Percentiles rank a stretch among this genome's conserved stretches.
phyloP scores from a whole-genome alignment of 2,329 filamentous ascomycete genomes.

The Pseudopyrenochaeta lycopersici region DNA sequence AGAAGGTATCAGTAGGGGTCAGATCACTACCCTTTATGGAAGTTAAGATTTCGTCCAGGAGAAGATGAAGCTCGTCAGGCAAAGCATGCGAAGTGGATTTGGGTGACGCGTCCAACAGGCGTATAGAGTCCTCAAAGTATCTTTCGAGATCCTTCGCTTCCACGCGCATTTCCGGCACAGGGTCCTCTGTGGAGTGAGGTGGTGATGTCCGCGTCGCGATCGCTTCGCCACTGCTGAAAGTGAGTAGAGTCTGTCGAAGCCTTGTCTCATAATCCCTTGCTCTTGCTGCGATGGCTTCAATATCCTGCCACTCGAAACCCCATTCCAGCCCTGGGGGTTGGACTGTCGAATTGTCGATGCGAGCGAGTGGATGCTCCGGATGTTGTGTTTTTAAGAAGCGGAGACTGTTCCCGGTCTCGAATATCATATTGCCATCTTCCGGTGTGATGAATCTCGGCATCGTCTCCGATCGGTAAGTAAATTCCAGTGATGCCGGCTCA shows the following conservation, averaged over 20 bases:
- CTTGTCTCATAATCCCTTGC: constrained; percentile 63
- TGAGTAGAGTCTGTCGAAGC: constrained; percentile 40
- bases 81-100: constrained; percentile 12
- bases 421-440: constrained; percentile 76
- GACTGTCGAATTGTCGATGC: constrained; percentile 58
- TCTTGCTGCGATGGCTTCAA: constrained; percentile 69
- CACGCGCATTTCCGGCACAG: constrained; percentile 1
- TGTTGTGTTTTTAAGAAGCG: constrained; percentile 76
- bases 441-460: constrained; percentile 76
- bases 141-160: constrained; percentile 17
- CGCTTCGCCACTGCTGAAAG: constrained; percentile 24
- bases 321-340: constrained; percentile 69
- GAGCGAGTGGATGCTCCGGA: constrained; percentile 73
- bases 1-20: constrained; percentile 30
- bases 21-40: background rate
- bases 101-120: constrained; percentile 36
- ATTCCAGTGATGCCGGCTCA: constrained; percentile 57
- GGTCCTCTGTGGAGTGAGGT: background rate
- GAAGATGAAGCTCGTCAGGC: constrained; percentile 38
- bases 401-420: constrained; percentile 80
- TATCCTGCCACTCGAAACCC: constrained; percentile 76
- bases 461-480: constrained; percentile 68
- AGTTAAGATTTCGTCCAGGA: constrained; percentile 32
- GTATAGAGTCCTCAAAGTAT: constrained; percentile 39
- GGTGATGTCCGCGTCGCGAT: background rate